Base-by-base conservation (phyloP, 371 early-diverging fungal genomes). In the Saksenaea vasiformis region DNA sequence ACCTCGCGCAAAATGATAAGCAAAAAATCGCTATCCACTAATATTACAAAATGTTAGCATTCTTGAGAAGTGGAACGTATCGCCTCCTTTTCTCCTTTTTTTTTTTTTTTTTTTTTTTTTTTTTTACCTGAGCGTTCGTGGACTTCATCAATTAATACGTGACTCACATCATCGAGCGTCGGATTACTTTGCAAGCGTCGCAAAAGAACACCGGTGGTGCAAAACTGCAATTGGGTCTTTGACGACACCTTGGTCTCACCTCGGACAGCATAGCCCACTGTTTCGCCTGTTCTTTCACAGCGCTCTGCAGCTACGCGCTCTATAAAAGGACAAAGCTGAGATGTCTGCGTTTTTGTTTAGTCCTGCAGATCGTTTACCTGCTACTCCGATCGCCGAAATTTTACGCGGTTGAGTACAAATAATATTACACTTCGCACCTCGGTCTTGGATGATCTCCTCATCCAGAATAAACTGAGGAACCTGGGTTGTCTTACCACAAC, bases 321-420 rank as follows among this genome's bases (percentile, higher is more conserved):
- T 74, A 65, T 13, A n/a, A 41, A 47, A 8, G 13, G 11, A 38
- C 22, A 14, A 35, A 11, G 14, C 60, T 47, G 1, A 47, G 17
- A 17, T 19, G 5, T 8, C 22, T 22, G 19, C 27, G n/a, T 22
- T 47, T 2, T 39, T n/a, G 5, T 39, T n/a, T 11, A n/a, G 3
- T 11, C 15, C 11, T 5, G 11, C 11, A 39, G 11, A 14, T 14
- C n/a, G 10, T 60, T 77, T 66, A 71, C 74, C 74, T 22, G 96
- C 95, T 3, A 98, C 90, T 60, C 93, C 88, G 57, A 88, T 91
- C 28, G 96, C 93, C 4, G 97, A 93, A 64, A 97, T 92, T 61
- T 96, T 87, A 26, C 98, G 83, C 1, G 98, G 98, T 67, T 98
- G 97, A 0, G 99, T 98, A 79, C 96, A 91, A 14, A 93, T 85